A percentile compares a stretch with the other conserved stretches of the same genome.
These are phyloP conservation scores for Umbelopsis sp. DNA, from an alignment of 192 early-diverging fungal species.

Conservation along the genomic window DNA sequence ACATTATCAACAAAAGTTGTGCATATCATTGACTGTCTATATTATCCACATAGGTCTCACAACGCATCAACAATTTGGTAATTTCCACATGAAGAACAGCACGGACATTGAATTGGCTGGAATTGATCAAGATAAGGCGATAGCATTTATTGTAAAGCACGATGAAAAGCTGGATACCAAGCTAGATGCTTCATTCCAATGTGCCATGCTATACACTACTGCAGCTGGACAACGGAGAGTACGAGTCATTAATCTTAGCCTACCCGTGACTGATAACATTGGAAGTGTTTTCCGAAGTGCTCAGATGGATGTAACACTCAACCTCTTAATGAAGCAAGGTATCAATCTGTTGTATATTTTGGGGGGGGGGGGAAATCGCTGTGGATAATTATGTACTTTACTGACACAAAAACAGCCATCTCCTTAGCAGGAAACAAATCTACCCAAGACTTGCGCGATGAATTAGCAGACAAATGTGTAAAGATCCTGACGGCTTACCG, in stretches of 20 bases:
- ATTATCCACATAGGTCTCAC: constrained; percentile 55
- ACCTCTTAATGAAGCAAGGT: constrained; percentile 81
- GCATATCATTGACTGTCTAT: not conserved
- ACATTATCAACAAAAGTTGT: not conserved
- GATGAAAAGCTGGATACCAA: constrained; percentile 90
- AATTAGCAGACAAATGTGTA: constrained; percentile 84
- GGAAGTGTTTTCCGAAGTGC: constrained; percentile 87
- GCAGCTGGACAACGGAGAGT: constrained; percentile 86
- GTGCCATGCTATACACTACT: constrained; percentile 94
- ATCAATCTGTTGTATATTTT: not conserved
- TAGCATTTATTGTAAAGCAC: constrained; percentile 82
- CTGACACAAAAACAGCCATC: constrained; percentile 52
- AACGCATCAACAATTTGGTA: constrained; percentile 88
- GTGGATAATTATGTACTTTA: too few species aligned
- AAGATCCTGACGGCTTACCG: constrained; percentile 90
- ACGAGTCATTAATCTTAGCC: constrained; percentile 85
- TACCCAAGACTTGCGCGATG: constrained; percentile 75
- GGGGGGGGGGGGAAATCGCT: too few species aligned
- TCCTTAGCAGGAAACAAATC: constrained; percentile 70
- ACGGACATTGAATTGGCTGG: constrained; percentile 94
- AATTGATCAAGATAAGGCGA: constrained; percentile 79
- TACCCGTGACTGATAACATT: constrained; percentile 73
- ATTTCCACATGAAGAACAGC: constrained; percentile 89
- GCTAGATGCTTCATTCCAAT: constrained; percentile 84
- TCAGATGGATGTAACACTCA: constrained; percentile 91